Evolutionary conservation across 164 flowering plant genomes (phyloP).

Genomic region (Tetracentron sinense): DNA sequence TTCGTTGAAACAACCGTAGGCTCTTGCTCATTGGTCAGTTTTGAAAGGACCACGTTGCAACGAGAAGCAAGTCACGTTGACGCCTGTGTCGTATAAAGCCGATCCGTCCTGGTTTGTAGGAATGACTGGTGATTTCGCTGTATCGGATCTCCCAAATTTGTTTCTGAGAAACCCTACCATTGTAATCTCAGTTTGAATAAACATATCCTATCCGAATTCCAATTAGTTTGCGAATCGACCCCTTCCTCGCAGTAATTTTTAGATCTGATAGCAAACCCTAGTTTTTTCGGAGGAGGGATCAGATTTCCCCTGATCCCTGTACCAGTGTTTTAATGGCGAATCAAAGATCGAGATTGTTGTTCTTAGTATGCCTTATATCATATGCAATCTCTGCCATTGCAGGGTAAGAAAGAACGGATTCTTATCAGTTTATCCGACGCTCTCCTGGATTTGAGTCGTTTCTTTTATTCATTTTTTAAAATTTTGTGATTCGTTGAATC

Average conservation of each 20-base stretch:
- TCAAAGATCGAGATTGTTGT: constrained; percentile 33
- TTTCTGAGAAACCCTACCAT: constrained; percentile 1
- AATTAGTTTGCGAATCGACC: background rate
- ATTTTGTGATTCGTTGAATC: background rate
- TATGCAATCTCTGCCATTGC: constrained; percentile 39
- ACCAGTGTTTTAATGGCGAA: constrained; percentile 35
- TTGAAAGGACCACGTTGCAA: constrained; percentile 27
- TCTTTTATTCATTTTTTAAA: background rate
- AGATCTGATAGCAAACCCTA: constrained; percentile 8
- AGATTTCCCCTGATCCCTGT: constrained; percentile 20
- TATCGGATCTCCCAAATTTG: background rate
- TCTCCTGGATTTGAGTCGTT: background rate
- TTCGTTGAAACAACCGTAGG: constrained; percentile 3
- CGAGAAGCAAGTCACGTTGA: background rate
- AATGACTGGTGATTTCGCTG: background rate
- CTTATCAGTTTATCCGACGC: background rate
- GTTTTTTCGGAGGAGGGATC: constrained; percentile 24
- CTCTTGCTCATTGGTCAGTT: constrained; percentile 28
- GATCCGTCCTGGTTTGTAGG: background rate
- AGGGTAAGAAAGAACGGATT: constrained; percentile 40
- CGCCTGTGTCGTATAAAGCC: background rate
- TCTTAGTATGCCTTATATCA: constrained; percentile 35
- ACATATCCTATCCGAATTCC: background rate
- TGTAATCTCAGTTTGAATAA: background rate
- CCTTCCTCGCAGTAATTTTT: background rate